phyloP scores from a whole-genome alignment of 345 rosid genomes.

The Citrus sinensis region DVS_A1.0 CM039169.1:31416001-31416500 shows the following conservation, averaged over 20 bases:
- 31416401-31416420: not conserved
- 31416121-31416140: slow-evolving; percentile 50
- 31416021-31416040: slow-evolving; percentile 64
- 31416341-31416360: not conserved
- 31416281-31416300: no score
- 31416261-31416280: no score
- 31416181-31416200: slow-evolving; percentile 32
- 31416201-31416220: slow-evolving; percentile 2
- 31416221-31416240: not conserved
- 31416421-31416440: not conserved
- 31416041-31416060: slow-evolving; percentile 59
- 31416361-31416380: not conserved
- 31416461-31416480: no score
- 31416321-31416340: no score
- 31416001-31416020: slow-evolving; percentile 41
- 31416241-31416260: not conserved
- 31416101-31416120: slow-evolving; percentile 52
- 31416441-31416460: not conserved
- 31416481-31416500: not conserved
- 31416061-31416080: slow-evolving; percentile 77
- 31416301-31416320: no score
- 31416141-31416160: slow-evolving; percentile 53
- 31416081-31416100: slow-evolving; percentile 61
- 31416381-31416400: not conserved
- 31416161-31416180: slow-evolving; percentile 33